These are phyloP conservation scores for Globisporangium parvum DNA, from an alignment of 352 stramenopile species.

Conservation along the genomic window DNA sequence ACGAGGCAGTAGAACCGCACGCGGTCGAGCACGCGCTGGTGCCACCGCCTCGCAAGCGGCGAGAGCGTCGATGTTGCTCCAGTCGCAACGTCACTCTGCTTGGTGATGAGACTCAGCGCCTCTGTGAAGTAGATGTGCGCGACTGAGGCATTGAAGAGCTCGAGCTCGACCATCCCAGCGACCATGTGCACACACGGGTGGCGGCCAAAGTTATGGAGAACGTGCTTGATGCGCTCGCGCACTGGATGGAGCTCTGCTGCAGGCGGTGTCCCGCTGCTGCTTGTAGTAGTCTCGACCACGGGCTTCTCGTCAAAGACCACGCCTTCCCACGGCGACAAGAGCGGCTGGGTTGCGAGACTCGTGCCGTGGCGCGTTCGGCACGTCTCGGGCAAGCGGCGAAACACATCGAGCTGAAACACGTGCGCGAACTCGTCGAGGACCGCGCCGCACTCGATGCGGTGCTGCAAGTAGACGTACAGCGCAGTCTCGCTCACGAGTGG, in stretches of 20 bases:
- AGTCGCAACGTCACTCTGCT: background rate
- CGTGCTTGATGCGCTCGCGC: constrained; percentile 20
- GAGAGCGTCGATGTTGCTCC: constrained; percentile 2
- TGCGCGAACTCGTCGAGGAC: constrained; percentile 39
- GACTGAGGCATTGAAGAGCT: constrained; percentile 32
- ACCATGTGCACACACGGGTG: constrained; percentile 45
- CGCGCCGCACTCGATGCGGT: constrained; percentile 20
- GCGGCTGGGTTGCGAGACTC: constrained; percentile 1
- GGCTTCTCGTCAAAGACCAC: constrained; percentile 19
- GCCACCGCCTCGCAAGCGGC: constrained; percentile 23
- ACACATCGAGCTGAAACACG: constrained; percentile 41
- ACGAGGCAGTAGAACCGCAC: constrained; percentile 51
- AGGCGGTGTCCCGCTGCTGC: background rate
- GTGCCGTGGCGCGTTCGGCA: background rate
- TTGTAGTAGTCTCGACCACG: background rate
- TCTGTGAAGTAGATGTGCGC: constrained; percentile 38
- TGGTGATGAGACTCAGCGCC: constrained; percentile 27
- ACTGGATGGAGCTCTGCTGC: constrained; percentile 1
- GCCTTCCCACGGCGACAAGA: constrained; percentile 31
- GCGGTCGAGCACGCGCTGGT: constrained; percentile 27
- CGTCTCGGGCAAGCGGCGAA: constrained; percentile 23
- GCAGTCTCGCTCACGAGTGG: constrained; percentile 26
- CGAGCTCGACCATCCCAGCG: constrained; percentile 40
- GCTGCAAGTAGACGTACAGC: constrained; percentile 39
- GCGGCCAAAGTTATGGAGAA: constrained; percentile 13